phyloP scores from a whole-genome alignment of 306 rosid species.

The Lupinus albus region DNA sequence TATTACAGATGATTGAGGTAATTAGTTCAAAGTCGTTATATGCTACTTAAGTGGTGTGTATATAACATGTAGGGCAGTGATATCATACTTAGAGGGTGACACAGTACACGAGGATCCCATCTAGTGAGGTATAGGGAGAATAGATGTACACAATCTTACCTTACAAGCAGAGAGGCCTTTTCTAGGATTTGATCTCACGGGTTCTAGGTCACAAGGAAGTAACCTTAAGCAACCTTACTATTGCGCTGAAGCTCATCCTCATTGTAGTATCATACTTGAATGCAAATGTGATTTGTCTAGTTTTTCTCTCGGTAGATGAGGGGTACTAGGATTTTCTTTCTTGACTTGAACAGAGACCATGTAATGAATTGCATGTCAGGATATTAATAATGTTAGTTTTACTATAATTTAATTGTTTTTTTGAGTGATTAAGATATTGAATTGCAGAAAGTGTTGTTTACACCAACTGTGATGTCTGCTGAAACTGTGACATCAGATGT shows the following conservation, averaged over 20 bases:
- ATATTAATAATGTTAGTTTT: background rate
- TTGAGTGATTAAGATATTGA: background rate
- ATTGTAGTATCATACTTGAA: background rate
- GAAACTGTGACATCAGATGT: too few species aligned
- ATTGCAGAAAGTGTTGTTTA: slow-evolving; percentile 17
- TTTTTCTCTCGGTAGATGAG: background rate
- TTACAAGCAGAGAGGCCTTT: too few species aligned
- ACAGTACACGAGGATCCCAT: too few species aligned
- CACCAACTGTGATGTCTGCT: too few species aligned
- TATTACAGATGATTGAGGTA: background rate
- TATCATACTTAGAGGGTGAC: too few species aligned
- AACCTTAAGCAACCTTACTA: too few species aligned
- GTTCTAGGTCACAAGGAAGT: too few species aligned
- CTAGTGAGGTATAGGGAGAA: too few species aligned
- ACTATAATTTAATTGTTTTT: slow-evolving; percentile 9
- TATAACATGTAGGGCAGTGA: background rate
- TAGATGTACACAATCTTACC: too few species aligned
- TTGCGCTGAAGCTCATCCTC: too few species aligned
- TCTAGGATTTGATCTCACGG: too few species aligned
- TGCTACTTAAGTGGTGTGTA: background rate
- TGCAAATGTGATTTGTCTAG: background rate
- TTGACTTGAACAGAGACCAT: too few species aligned
- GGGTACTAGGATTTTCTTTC: background rate
- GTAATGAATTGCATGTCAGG: background rate
- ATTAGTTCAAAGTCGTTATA: background rate